These are phyloP conservation scores for Cynanchum wilfordii DNA, from an alignment of 257 asterid species.

Conservation along the genomic window DNA sequence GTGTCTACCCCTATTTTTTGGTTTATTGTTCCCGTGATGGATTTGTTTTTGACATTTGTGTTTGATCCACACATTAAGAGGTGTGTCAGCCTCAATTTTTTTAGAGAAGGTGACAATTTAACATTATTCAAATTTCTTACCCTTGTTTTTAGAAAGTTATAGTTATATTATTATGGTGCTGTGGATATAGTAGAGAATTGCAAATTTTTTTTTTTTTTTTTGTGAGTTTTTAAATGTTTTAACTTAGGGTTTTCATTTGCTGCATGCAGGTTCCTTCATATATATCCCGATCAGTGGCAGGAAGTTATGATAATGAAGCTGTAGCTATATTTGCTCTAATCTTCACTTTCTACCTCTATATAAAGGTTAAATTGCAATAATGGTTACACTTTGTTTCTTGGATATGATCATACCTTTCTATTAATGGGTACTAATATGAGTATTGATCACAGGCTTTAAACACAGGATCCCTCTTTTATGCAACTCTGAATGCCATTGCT, in stretches of 20 bases:
- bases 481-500: slow-evolving; percentile 83
- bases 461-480: slow-evolving; percentile 96
- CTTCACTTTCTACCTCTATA: slow-evolving; percentile 90
- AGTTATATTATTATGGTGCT: neutral
- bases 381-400: slow-evolving; percentile 7
- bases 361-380: slow-evolving; percentile 57
- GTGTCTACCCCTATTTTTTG: no score
- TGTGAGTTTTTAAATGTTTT: neutral
- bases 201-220: neutral
- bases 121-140: neutral
- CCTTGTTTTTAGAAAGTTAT: neutral
- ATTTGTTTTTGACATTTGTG: no score
- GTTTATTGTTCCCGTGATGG: no score
- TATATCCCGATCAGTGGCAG: slow-evolving; percentile 99
- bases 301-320: slow-evolving; percentile 99
- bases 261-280: slow-evolving; percentile 88
- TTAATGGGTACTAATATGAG: slow-evolving; percentile 3
- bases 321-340: slow-evolving; percentile 98
- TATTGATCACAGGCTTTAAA: slow-evolving; percentile 73
- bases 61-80: no score
- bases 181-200: neutral
- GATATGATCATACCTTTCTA: neutral
- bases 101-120: no score
- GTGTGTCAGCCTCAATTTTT: no score
- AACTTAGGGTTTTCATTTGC: neutral